phyloP scores from a whole-genome alignment of 441 rosid species.

The Jatropha podagrica region DNA sequence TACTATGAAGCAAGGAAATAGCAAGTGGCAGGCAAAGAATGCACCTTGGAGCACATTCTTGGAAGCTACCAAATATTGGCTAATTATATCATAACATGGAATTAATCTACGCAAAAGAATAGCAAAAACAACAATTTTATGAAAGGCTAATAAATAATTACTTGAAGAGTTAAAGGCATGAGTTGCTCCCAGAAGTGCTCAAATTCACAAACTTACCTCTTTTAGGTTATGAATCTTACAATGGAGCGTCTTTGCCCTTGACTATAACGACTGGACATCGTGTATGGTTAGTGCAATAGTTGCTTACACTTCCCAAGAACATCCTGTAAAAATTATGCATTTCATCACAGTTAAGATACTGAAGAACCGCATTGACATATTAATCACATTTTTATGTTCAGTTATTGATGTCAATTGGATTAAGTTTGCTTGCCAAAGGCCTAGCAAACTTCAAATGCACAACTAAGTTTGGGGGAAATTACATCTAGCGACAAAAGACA shows the following conservation, averaged over 20 bases:
- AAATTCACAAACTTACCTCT: conserved; percentile 25
- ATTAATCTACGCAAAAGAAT: background rate
- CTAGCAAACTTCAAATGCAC: background rate
- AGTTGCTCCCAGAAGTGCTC: background rate
- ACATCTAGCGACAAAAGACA: background rate
- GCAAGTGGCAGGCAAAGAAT: conserved; percentile 10
- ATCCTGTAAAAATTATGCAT: conserved; percentile 46
- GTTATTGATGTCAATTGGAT: background rate
- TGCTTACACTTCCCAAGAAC: conserved; percentile 98
- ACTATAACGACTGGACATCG: conserved; percentile 72
- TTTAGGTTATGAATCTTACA: conserved; percentile 25
- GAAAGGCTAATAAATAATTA: background rate
- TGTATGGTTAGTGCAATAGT: conserved; percentile 78
- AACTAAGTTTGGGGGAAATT: background rate
- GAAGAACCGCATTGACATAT: background rate
- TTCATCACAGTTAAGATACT: conserved; percentile 8
- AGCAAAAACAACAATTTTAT: background rate
- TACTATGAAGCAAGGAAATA: background rate
- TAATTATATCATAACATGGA: background rate
- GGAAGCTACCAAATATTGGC: background rate
- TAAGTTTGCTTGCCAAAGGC: background rate
- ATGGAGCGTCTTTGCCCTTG: conserved; percentile 51
- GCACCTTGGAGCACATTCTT: background rate
- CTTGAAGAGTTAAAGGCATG: background rate
- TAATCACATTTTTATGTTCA: background rate